These are phyloP conservation scores for Collariella sp. DNA, from an alignment of 495 filamentous ascomycete genomes.

Conservation along the genomic window DNA sequence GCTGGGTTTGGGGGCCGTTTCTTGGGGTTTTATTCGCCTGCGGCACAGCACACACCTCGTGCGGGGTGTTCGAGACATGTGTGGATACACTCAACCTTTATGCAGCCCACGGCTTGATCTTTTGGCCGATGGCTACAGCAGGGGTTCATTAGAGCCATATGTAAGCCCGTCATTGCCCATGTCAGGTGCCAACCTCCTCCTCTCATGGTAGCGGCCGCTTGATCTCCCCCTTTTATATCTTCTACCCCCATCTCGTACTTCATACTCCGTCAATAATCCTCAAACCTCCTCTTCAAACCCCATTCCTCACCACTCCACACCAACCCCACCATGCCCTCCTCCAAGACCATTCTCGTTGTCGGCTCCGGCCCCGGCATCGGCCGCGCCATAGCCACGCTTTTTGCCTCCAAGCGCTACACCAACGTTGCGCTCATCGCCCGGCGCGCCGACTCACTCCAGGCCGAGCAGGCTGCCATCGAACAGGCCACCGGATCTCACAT, in stretches of 20 bases:
- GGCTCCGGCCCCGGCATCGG: slow-evolving; percentile 39
- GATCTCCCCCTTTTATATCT: too few species aligned
- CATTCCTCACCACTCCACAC: neutral
- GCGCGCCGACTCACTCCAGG: slow-evolving; percentile 23
- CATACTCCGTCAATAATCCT: neutral
- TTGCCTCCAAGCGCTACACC: slow-evolving; percentile 30
- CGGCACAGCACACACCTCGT: neutral
- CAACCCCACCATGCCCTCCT: neutral
- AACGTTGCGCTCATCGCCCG: slow-evolving; percentile 35
- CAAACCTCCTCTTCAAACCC: neutral
- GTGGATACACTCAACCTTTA: neutral
- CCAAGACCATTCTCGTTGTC: slow-evolving; percentile 26
- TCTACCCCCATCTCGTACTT: too few species aligned
- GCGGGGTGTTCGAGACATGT: neutral
- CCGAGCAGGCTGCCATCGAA: slow-evolving; percentile 25
- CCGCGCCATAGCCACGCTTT: slow-evolving; percentile 25
- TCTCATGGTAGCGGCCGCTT: too few species aligned
- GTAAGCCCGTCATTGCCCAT: too few species aligned
- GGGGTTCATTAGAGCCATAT: too few species aligned
- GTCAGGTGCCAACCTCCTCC: too few species aligned
- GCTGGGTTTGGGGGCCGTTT: neutral
- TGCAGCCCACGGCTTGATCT: too few species aligned
- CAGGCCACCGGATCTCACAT: slow-evolving; percentile 11
- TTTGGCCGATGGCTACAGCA: too few species aligned
- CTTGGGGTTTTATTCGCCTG: neutral